Evolutionary conservation across 805 yeast species (phyloP).

Genomic region (Metschnikowia dekortorum): DNA sequence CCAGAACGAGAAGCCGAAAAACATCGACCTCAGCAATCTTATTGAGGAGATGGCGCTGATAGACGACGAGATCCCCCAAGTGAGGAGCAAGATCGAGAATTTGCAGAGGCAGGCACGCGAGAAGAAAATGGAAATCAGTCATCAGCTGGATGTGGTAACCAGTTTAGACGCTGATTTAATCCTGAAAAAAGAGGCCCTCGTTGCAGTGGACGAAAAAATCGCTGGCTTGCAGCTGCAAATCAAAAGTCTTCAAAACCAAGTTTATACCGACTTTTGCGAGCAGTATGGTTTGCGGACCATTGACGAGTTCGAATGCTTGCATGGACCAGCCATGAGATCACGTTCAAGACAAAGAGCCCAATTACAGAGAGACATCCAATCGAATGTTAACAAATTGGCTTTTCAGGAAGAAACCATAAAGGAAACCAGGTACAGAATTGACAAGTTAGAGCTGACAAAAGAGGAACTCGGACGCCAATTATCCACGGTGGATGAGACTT

Average conservation of each 20-base stretch:
- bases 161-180: slow-evolving; percentile 14
- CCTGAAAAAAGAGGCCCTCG: slow-evolving; percentile 4
- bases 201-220: slow-evolving; percentile 20
- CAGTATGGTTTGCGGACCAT: slow-evolving; percentile 52
- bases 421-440: slow-evolving; percentile 47
- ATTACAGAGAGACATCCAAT: slow-evolving; percentile 55
- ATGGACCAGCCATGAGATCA: slow-evolving; percentile 53
- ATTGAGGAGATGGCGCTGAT: slow-evolving; percentile 49
- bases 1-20: slow-evolving; percentile 48
- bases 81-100: slow-evolving; percentile 43
- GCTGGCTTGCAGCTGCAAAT: slow-evolving; percentile 15
- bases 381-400: slow-evolving; percentile 53
- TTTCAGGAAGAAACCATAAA: slow-evolving; percentile 61
- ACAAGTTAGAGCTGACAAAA: slow-evolving; percentile 29
- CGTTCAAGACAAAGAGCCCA: slow-evolving; percentile 60
- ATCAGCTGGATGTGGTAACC: slow-evolving; percentile 15
- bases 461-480: slow-evolving; percentile 24
- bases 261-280: slow-evolving; percentile 53
- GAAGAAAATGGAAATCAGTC: slow-evolving; percentile 42
- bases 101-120: slow-evolving; percentile 44
- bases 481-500: slow-evolving; percentile 27
- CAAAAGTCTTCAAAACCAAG: slow-evolving; percentile 16
- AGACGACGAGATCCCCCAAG: slow-evolving; percentile 37
- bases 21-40: slow-evolving; percentile 51
- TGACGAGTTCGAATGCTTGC: slow-evolving; percentile 64